A percentile compares a stretch with the other conserved stretches of the same genome.
These are phyloP conservation scores for Thinopyrum elongatum DNA, from an alignment of 176 grass and related monocot genomes.

Conservation along the genomic window DNA sequence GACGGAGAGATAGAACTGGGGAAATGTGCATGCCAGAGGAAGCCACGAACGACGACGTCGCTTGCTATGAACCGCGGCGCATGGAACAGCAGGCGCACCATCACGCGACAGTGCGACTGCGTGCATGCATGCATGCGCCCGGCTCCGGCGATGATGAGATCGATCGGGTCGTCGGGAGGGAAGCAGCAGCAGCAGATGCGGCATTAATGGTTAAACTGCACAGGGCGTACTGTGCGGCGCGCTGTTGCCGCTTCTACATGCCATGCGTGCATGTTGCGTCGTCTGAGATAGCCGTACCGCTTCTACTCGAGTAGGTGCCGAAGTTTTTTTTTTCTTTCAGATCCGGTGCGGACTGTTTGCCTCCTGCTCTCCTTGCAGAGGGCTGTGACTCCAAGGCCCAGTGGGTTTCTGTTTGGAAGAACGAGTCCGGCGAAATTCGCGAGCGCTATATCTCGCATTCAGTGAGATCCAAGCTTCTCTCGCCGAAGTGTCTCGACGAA, in stretches of 20 bases:
- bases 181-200: background rate
- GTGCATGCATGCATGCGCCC: background rate
- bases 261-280: background rate
- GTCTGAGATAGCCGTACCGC: no score
- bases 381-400: no score
- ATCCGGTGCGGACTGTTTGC: no score
- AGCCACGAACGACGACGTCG: background rate
- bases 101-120: conserved; percentile 3
- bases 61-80: background rate
- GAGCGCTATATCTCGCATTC: no score
- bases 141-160: conserved; percentile 7
- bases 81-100: conserved; percentile 23
- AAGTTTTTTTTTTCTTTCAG: no score
- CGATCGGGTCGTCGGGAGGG: background rate
- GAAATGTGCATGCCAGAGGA: background rate
- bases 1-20: background rate
- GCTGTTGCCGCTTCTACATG: background rate
- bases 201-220: background rate
- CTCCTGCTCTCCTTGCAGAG: no score
- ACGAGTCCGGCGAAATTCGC: no score
- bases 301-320: no score
- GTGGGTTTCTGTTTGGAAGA: no score
- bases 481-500: no score
- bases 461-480: no score
- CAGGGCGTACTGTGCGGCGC: background rate